Conservation (phyloP, 768 basidiomycete genomes). For the Pholiota microspora region DNA sequence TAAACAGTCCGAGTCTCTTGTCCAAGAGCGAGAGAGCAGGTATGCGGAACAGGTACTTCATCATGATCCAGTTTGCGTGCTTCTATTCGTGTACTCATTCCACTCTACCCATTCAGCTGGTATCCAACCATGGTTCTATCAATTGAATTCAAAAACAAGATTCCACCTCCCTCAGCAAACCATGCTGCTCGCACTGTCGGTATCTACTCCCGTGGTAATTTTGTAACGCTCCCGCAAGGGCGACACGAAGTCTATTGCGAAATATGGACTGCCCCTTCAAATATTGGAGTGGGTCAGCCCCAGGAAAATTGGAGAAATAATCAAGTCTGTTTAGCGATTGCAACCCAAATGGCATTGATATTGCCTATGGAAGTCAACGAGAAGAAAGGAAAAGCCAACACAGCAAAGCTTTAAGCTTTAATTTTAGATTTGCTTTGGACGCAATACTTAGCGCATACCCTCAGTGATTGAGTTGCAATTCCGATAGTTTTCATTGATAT, state of each 20-base stretch:
- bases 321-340: conserved; percentile 61
- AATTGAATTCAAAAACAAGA: conserved; percentile 61
- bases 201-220: conserved; percentile 50
- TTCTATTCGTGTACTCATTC: background rate
- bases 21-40: conserved; percentile 44
- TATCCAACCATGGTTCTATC: conserved; percentile 60
- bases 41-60: conserved; percentile 30
- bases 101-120: conserved; percentile 48
- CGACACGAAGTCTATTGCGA: conserved; percentile 61
- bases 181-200: conserved; percentile 55
- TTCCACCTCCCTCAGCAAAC: conserved; percentile 39
- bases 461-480: too few species aligned
- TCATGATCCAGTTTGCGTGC: background rate
- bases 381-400: conserved; percentile 20
- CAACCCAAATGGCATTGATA: conserved; percentile 59
- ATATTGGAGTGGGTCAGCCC: conserved; percentile 44
- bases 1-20: conserved; percentile 44
- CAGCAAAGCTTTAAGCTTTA: conserved; percentile 9
- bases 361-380: conserved; percentile 42
- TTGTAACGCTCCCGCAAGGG: conserved; percentile 51
- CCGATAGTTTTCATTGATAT: too few species aligned
- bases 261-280: conserved; percentile 63
- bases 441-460: too few species aligned
- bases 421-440: too few species aligned
- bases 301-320: conserved; percentile 54